Conservation (phyloP, 2,329 filamentous ascomycete species). For the Periconia macrospinosa region DNA sequence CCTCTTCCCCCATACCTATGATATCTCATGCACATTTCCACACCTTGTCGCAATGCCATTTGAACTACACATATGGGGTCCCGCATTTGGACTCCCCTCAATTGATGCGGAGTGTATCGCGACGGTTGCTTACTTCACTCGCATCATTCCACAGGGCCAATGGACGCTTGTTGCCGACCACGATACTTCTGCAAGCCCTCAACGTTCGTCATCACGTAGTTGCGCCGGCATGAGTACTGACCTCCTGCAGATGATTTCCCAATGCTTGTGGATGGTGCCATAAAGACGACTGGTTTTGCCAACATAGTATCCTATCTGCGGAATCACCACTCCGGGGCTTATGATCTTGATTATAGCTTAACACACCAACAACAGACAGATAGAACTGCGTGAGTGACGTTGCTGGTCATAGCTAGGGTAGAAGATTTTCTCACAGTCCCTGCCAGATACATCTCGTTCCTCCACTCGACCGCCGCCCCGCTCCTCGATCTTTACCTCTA, state of each 20-base stretch:
- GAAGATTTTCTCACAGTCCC: background rate
- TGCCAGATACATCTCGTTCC: constrained; percentile 61
- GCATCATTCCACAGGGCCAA: constrained; percentile 59
- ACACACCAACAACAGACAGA: constrained; percentile 40
- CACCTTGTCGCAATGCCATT: constrained; percentile 53
- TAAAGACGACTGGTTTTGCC: constrained; percentile 63
- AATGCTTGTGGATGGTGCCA: constrained; percentile 57
- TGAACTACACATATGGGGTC: constrained; percentile 87
- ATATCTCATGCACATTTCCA: background rate
- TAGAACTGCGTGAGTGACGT: constrained; percentile 42
- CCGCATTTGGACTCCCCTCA: constrained; percentile 84
- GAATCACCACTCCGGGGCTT: constrained; percentile 23
- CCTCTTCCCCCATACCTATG: too few species aligned
- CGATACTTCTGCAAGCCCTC: constrained; percentile 71
- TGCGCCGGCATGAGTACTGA: constrained; percentile 1
- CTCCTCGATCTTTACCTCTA: constrained; percentile 87
- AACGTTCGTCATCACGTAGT: constrained; percentile 41
- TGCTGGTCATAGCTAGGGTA: background rate
- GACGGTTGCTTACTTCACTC: constrained; percentile 73
- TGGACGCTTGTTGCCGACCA: constrained; percentile 47
- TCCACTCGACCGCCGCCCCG: constrained; percentile 73
- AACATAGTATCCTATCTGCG: constrained; percentile 63
- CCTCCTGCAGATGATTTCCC: constrained; percentile 56
- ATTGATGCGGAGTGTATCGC: constrained; percentile 91
- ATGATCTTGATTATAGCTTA: constrained; percentile 34